Conservation (phyloP, 257 asterid species). For the Solanum etuberosum region DNA sequence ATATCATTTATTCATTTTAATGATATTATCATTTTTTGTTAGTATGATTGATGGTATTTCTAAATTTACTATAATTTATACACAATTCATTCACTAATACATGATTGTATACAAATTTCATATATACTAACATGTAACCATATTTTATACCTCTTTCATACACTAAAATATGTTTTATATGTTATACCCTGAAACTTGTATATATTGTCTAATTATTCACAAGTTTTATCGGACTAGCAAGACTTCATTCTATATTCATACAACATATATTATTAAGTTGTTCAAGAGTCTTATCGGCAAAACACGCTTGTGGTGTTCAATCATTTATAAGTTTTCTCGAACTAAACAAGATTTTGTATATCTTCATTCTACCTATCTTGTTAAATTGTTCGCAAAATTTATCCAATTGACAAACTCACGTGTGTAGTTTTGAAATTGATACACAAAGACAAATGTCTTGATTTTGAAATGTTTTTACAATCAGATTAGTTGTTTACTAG, state of each 20-base stretch:
- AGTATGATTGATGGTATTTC: background rate
- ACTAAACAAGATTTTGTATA: background rate
- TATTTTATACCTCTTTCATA: background rate
- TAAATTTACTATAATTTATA: too few species aligned
- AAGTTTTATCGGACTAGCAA: background rate
- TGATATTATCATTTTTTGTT: too few species aligned
- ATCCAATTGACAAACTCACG: background rate
- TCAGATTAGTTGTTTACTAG: background rate
- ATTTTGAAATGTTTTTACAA: background rate
- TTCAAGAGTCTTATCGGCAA: background rate
- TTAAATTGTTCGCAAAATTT: background rate
- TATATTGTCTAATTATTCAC: background rate
- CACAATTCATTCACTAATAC: background rate
- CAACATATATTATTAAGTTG: background rate
- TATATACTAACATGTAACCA: background rate
- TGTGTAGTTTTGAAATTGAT: background rate
- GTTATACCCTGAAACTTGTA: background rate
- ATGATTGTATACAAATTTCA: background rate
- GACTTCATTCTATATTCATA: background rate
- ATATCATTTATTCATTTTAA: too few species aligned
- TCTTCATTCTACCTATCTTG: background rate
- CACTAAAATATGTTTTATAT: background rate
- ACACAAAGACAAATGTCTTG: background rate
- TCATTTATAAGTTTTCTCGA: rapidly evolving
- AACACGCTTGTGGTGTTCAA: background rate